phyloP scores from a whole-genome alignment of 1,284 basidiomycete species.

The Heterobasidion occidentale region DNA sequence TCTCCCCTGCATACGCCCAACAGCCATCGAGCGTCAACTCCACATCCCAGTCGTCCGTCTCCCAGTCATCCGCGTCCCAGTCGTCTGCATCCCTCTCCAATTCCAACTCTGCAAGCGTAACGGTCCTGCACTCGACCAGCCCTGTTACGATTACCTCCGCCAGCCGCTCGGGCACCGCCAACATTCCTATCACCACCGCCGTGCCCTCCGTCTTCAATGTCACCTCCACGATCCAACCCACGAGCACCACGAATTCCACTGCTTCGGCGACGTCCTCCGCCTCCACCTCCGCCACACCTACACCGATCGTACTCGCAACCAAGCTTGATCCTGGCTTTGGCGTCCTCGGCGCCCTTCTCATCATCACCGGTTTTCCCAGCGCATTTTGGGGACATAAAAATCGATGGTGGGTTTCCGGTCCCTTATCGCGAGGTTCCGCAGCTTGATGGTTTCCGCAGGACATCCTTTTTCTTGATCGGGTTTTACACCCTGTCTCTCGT shows the following conservation, averaged over 20 bases:
- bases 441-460: constrained; percentile 39
- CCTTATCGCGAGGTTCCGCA: constrained; percentile 10
- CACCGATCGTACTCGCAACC: constrained; percentile 59
- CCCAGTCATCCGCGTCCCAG: constrained; percentile 12
- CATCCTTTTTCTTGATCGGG: constrained; percentile 88
- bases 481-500: constrained; percentile 85
- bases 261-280: constrained; percentile 31
- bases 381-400: constrained; percentile 92
- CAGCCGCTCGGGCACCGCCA: constrained; percentile 37
- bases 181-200: constrained; percentile 40
- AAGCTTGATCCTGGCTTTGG: constrained; percentile 85
- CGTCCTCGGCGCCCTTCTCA: constrained; percentile 82
- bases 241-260: constrained; percentile 19
- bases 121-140: constrained; percentile 41
- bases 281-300: constrained; percentile 39
- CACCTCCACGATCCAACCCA: constrained; percentile 38
- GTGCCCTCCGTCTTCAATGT: constrained; percentile 54
- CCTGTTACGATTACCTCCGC: constrained; percentile 38
- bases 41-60: background rate
- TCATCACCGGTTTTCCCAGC: constrained; percentile 83
- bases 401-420: constrained; percentile 56
- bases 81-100: constrained; percentile 12
- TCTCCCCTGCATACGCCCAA: constrained; percentile 2
- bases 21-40: background rate
- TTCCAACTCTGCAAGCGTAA: constrained; percentile 19